Evolutionary conservation across 2,329 filamentous ascomycete genomes (phyloP).

Genomic region (Chlorencoelia australis): DNA sequence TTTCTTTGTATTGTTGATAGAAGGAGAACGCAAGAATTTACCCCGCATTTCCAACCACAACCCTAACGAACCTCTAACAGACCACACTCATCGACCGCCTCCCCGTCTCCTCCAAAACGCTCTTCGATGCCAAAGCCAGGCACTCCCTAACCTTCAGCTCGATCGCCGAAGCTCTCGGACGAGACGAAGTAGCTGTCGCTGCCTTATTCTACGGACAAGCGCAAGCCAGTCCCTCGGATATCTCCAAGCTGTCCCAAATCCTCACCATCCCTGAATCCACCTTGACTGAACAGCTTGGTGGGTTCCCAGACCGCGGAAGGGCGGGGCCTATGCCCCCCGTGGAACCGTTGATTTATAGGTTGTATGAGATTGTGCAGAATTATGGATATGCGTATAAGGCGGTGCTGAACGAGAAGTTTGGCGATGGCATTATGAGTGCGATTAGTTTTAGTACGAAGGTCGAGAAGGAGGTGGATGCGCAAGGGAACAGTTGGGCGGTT

Average conservation of each 20-base stretch:
- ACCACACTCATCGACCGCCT: constrained; percentile 57
- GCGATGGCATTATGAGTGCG: constrained; percentile 92
- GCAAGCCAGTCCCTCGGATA: constrained; percentile 59
- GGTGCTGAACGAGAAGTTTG: constrained; percentile 89
- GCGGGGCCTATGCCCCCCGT: constrained; percentile 74
- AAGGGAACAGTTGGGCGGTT: constrained; percentile 72
- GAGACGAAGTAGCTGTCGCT: constrained; percentile 79
- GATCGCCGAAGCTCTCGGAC: constrained; percentile 64
- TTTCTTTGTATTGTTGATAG: no score
- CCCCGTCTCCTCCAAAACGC: constrained; percentile 57
- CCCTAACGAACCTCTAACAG: constrained; percentile 30
- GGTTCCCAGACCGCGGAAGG: constrained; percentile 72
- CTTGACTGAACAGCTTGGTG: constrained; percentile 54
- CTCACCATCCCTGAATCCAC: constrained; percentile 48
- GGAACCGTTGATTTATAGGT: constrained; percentile 78
- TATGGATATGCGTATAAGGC: constrained; percentile 96
- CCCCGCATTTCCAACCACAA: constrained; percentile 7
- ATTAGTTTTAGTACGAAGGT: constrained; percentile 86
- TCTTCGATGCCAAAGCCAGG: constrained; percentile 72
- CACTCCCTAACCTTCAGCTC: constrained; percentile 70
- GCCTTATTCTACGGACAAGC: constrained; percentile 88
- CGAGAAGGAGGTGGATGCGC: constrained; percentile 83
- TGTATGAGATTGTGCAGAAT: constrained; percentile 94
- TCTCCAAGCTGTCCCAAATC: constrained; percentile 53
- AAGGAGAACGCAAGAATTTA: neutral